Conservation (phyloP, 148 eudicot genomes). For the Fallopia convolvulus region DNA sequence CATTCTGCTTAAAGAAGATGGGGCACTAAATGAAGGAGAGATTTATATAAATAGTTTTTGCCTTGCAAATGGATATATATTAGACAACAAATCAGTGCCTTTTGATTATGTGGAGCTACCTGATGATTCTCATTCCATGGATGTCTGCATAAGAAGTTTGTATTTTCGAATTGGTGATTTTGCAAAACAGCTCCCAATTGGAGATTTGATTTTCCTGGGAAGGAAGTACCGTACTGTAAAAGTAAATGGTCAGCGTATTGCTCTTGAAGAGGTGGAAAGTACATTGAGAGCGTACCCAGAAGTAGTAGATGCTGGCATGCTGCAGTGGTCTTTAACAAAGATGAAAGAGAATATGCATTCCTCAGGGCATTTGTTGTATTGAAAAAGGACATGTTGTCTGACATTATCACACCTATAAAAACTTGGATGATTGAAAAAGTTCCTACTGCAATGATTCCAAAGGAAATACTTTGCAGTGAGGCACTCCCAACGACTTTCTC, state of each 20-base stretch:
- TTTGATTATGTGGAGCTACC: conserved; percentile 31
- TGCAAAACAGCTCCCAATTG: conserved; percentile 54
- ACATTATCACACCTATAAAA: conserved; percentile 34
- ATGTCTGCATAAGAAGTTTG: conserved; percentile 17
- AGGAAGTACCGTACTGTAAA: conserved; percentile 76
- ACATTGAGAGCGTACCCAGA: conserved; percentile 48
- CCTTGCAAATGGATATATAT: conserved; percentile 57
- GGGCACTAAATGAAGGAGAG: conserved; percentile 54
- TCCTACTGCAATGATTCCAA: conserved; percentile 67
- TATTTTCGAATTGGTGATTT: conserved; percentile 82
- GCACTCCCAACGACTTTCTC: conserved; percentile 62
- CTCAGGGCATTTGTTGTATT: conserved; percentile 62
- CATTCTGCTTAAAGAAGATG: conserved; percentile 49
- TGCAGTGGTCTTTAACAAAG: conserved; percentile 49
- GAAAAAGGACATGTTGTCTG: conserved; percentile 19
- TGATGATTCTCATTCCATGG: conserved; percentile 22
- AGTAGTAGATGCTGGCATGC: conserved; percentile 61
- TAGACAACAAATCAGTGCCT: conserved; percentile 23
- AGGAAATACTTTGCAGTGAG: conserved; percentile 31
- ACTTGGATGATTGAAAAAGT: conserved; percentile 61
- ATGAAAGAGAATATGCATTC: conserved; percentile 34
- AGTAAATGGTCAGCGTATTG: conserved; percentile 81
- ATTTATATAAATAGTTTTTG: conserved; percentile 67
- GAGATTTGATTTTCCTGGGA: conserved; percentile 70
- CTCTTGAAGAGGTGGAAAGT: conserved; percentile 76